Percentiles rank a stretch among this genome's conserved stretches.
These are phyloP conservation scores for Microbotryum silenes-acaulis DNA, from an alignment of 1,284 basidiomycete genomes.

Conservation along the genomic window DNA sequence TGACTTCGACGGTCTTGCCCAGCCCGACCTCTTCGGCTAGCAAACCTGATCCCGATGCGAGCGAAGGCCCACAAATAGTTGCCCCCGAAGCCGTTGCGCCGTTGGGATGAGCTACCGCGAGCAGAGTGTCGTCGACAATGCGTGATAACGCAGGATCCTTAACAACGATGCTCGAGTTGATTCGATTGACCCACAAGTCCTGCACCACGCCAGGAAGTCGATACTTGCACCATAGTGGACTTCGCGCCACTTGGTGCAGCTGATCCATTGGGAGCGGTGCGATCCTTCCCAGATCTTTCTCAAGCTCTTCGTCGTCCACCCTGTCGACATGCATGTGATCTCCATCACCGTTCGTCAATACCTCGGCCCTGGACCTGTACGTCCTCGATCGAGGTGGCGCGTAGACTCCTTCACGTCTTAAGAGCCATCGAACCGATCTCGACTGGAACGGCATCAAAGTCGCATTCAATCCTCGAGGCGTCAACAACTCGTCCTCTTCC, in stretches of 20 bases:
- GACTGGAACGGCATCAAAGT: constrained; percentile 34
- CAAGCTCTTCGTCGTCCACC: constrained; percentile 3
- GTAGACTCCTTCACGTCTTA: constrained; percentile 21
- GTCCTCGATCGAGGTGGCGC: neutral
- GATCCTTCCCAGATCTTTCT: neutral
- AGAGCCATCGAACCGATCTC: constrained; percentile 32
- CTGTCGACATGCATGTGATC: neutral
- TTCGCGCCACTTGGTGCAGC: constrained; percentile 1
- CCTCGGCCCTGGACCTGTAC: neutral
- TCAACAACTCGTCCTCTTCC: constrained; percentile 21
- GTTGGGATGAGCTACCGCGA: neutral
- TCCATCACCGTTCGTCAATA: neutral
- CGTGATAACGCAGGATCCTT: neutral
- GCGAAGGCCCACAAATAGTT: neutral
- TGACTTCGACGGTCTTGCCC: constrained; percentile 42
- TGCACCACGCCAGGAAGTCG: neutral
- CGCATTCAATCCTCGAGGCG: constrained; percentile 15
- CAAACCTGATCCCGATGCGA: constrained; percentile 6
- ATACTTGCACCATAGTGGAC: constrained; percentile 27
- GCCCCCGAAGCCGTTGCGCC: neutral
- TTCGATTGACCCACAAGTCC: constrained; percentile 18
- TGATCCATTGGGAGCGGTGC: constrained; percentile 4
- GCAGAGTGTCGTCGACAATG: neutral
- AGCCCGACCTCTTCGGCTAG: constrained; percentile 42
- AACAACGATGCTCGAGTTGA: neutral